A percentile compares a stretch with the other conserved stretches of the same genome.
Conservation (phyloP, 805 yeast genomes). For the Candida anglica region DNA sequence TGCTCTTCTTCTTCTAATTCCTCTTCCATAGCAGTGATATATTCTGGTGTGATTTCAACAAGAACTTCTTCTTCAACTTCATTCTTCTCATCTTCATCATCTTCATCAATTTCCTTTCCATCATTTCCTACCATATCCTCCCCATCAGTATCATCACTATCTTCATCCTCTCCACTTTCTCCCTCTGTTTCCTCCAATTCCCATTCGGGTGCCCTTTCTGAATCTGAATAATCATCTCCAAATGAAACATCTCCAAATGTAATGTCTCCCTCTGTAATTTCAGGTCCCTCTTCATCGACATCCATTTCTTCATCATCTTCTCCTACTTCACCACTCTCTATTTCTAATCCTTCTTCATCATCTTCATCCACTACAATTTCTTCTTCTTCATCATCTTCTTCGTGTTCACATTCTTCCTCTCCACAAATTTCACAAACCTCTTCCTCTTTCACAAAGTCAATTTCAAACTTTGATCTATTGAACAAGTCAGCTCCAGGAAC, state of each 20-base stretch:
- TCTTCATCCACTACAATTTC: conserved; percentile 10
- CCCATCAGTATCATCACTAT: conserved; percentile 7
- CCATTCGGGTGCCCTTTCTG: too few relatives aligned
- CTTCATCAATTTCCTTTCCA: conserved; percentile 9
- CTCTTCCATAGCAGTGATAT: conserved; percentile 22
- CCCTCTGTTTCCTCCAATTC: not conserved
- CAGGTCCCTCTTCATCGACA: conserved; percentile 6
- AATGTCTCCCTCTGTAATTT: not conserved
- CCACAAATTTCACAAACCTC: conserved; percentile 30
- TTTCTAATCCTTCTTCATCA: conserved; percentile 11
- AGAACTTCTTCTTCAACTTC: conserved; percentile 6
- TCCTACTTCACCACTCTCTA: conserved; percentile 10
- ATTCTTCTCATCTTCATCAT: conserved; percentile 8
- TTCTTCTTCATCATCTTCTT: conserved; percentile 17
- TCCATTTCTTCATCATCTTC: conserved; percentile 10
- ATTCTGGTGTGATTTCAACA: conserved; percentile 18
- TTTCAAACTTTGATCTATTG: conserved; percentile 32
- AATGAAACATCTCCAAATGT: not conserved
- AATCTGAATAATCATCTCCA: conserved; percentile 7
- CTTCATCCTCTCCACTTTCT: not conserved
- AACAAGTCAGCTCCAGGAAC: conserved; percentile 92
- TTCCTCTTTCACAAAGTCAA: conserved; percentile 30
- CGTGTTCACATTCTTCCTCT: conserved; percentile 29
- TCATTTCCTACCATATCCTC: conserved; percentile 8
- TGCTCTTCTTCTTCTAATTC: conserved; percentile 8